Evolutionary conservation across 148 eudicot genomes (phyloP), one percentile per base, ranked within the genome.

Genomic region (Fagopyrum homotropicum): DNA sequence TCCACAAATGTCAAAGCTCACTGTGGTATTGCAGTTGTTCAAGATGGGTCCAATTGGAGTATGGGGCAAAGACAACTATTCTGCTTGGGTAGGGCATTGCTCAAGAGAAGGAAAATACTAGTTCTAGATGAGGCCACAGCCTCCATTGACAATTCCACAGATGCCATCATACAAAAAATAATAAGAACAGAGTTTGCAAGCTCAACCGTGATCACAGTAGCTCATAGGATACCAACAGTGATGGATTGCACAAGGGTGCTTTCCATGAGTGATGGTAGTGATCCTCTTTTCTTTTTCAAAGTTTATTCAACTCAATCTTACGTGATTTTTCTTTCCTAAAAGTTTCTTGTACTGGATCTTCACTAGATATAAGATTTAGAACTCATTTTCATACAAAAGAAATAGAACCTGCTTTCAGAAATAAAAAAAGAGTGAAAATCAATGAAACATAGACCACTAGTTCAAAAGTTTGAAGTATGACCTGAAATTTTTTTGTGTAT

Each of bases 41-140:
- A 86, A 75, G 91, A 88, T 60, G 91, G 91, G 51, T 86, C 85
- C 43, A 88, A 88, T 45, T 88, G 89, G 91, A 88, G 91, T 81
- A 82, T 84, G 91, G 91, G 91, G 66, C 89, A 86, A 50, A 55
- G 91, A 17, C 89, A 88, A 26, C 57, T 88, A 45, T 86, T 86
- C 48, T 88, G 91, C 35, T 55, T 88, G 73, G 91, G 91, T 49
- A 56, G 89, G 64, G 91, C 89, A 8, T 70, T 88, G 19, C 45
- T 88, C 51, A 88, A 79, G 80, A 86, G 83, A 60, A 77, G 85
- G 64, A 84, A 81, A 76, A 83, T 88, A 48, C 71, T 88, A 55
- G 83, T 86, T 26, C 89, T 88, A 45, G 91, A 88, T 75, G 91
- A 88, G 82, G 91, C 91, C 46, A 88, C 91, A 19, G 89, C 91